Conservation (phyloP, 495 filamentous ascomycete species). For the Talaromyces ruber region DNA sequence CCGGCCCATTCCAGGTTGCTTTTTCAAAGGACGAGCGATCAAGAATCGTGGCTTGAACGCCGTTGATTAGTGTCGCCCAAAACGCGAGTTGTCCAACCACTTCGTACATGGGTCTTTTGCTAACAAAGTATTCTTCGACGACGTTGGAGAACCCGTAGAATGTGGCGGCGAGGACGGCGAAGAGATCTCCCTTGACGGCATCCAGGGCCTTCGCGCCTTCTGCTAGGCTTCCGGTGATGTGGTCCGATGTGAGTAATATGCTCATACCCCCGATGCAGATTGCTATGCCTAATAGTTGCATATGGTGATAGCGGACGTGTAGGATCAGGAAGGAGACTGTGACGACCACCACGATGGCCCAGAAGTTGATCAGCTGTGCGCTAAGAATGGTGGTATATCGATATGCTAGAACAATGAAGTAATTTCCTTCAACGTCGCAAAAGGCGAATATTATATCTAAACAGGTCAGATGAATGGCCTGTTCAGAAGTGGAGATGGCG, state of each 20-base stretch:
- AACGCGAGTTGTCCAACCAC: slow-evolving; percentile 86
- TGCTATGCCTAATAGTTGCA: slow-evolving; percentile 78
- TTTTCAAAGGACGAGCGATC: slow-evolving; percentile 62
- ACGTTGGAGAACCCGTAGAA: slow-evolving; percentile 90
- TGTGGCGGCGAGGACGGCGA: slow-evolving; percentile 78
- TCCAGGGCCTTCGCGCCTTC: slow-evolving; percentile 57
- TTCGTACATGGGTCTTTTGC: slow-evolving; percentile 80
- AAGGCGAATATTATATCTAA: slow-evolving; percentile 78
- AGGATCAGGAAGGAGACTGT: slow-evolving; percentile 74
- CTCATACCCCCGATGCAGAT: slow-evolving; percentile 92
- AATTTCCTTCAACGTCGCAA: slow-evolving; percentile 93
- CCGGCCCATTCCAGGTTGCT: slow-evolving; percentile 52
- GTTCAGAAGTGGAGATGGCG: not conserved
- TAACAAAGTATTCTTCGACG: slow-evolving; percentile 87
- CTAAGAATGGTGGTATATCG: slow-evolving; percentile 85
- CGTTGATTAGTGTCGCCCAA: slow-evolving; percentile 87
- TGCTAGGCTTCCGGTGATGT: slow-evolving; percentile 52
- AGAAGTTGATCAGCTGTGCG: slow-evolving; percentile 96
- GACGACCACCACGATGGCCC: slow-evolving; percentile 93
- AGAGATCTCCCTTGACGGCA: slow-evolving; percentile 86
- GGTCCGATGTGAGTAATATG: slow-evolving; percentile 77
- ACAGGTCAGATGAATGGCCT: slow-evolving; percentile 7
- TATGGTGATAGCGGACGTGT: slow-evolving; percentile 75
- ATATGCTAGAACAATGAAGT: slow-evolving; percentile 93
- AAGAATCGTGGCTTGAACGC: slow-evolving; percentile 82